phyloP scores from a whole-genome alignment of 768 basidiomycete genomes.

The Rhizopogon vesiculosus region DNA sequence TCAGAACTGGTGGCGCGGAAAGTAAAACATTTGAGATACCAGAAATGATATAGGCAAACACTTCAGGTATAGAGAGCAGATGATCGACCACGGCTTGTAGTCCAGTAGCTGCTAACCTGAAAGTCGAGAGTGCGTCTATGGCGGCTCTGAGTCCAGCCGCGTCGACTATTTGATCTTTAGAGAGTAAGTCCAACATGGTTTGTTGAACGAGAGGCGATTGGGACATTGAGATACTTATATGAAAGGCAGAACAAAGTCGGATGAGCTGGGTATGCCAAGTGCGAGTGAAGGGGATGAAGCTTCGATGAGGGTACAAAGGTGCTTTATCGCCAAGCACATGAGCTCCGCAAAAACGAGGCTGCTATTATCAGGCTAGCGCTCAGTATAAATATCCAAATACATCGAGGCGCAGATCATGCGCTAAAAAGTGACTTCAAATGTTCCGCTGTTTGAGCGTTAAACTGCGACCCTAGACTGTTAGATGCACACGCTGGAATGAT shows the following conservation, averaged over 20 bases:
- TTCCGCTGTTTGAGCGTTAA: neutral
- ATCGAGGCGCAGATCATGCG: neutral
- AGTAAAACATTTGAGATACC: constrained; percentile 8
- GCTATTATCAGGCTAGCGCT: too few species aligned
- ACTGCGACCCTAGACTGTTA: neutral
- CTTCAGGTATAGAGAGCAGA: constrained; percentile 18
- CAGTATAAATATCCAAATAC: neutral
- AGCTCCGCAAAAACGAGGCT: neutral
- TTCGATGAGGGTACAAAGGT: neutral
- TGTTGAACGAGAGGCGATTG: neutral
- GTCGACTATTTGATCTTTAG: constrained; percentile 9
- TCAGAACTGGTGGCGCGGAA: neutral
- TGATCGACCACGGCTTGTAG: constrained; percentile 22
- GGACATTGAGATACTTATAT: neutral
- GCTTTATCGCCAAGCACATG: neutral
- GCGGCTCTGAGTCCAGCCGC: constrained; percentile 15
- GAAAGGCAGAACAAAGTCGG: neutral
- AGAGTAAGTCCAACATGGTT: neutral
- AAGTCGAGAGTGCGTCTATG: constrained; percentile 23
- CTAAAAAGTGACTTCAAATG: too few species aligned
- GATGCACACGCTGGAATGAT: too few species aligned
- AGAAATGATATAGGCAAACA: constrained; percentile 28
- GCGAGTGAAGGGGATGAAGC: neutral
- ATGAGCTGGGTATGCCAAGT: too few species aligned
- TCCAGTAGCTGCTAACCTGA: constrained; percentile 8